phyloP scores from a whole-genome alignment of 2,329 filamentous ascomycete genomes.

The Tolypocladium ophioglossoides region DNA sequence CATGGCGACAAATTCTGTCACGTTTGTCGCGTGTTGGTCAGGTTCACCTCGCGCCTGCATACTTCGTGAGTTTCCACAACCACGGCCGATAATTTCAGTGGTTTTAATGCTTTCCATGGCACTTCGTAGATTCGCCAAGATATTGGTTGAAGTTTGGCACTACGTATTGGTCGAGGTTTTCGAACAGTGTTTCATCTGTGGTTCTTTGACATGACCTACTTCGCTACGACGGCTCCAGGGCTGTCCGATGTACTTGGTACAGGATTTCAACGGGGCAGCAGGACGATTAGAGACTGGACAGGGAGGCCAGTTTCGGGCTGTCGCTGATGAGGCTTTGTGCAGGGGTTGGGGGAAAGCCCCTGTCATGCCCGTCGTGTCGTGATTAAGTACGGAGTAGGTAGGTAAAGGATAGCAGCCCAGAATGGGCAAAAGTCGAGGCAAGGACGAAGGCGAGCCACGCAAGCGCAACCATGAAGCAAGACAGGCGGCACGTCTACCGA shows the following conservation, averaged over 20 bases:
- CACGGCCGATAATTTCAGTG: background rate
- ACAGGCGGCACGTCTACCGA: background rate
- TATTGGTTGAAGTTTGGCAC: background rate
- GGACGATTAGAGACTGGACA: background rate
- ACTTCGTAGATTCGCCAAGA: background rate
- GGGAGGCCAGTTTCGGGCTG: background rate
- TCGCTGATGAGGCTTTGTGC: background rate
- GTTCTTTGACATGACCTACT: background rate
- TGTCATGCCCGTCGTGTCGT: background rate
- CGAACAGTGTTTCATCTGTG: background rate
- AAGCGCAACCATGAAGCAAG: background rate
- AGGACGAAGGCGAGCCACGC: background rate
- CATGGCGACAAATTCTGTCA: background rate
- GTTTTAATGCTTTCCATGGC: background rate
- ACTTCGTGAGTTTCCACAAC: background rate
- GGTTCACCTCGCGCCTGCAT: background rate
- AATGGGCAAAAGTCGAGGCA: background rate
- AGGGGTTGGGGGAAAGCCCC: background rate
- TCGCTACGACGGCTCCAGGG: too few species aligned
- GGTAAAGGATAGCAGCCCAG: background rate
- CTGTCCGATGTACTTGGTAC: background rate
- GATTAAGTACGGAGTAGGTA: too few species aligned
- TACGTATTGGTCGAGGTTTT: background rate
- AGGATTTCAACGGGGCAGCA: background rate
- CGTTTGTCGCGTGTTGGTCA: background rate